Percentiles rank a stretch among this genome's conserved stretches.
phyloP scores from a whole-genome alignment of 2,329 filamentous ascomycete genomes.

The Thyridium curvatum region DNA sequence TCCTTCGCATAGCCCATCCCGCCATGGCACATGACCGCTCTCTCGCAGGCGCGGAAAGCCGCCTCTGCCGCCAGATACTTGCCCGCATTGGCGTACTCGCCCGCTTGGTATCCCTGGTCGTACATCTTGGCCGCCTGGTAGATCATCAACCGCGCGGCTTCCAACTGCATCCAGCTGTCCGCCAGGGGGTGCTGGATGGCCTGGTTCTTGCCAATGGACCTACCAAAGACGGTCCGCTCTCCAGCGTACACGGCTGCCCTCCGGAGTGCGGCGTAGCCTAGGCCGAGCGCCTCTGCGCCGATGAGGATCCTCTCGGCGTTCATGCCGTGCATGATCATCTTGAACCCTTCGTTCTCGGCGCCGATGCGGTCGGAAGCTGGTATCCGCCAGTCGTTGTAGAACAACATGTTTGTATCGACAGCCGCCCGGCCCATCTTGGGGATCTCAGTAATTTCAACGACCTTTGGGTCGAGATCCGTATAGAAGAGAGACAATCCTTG shows the following conservation, averaged over 20 bases:
- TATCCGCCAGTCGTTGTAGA: slow-evolving; percentile 70
- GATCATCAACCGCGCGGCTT: slow-evolving; percentile 54
- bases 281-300: slow-evolving; percentile 70
- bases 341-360: slow-evolving; percentile 66
- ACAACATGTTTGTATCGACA: slow-evolving; percentile 76
- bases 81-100: slow-evolving; percentile 57
- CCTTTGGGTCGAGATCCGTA: slow-evolving; percentile 59
- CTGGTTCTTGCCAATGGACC: slow-evolving; percentile 58
- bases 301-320: slow-evolving; percentile 68
- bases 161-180: slow-evolving; percentile 54
- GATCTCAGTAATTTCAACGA: slow-evolving; percentile 61
- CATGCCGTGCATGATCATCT: slow-evolving; percentile 69
- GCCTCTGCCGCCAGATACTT: slow-evolving; percentile 62
- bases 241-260: slow-evolving; percentile 57
- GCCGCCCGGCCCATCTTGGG: slow-evolving; percentile 79
- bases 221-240: slow-evolving; percentile 55
- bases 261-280: slow-evolving; percentile 63
- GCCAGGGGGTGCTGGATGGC: slow-evolving; percentile 56
- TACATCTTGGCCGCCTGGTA: slow-evolving; percentile 58
- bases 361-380: slow-evolving; percentile 59
- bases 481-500: slow-evolving; percentile 73
- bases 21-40: slow-evolving; percentile 47
- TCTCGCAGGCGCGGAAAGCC: slow-evolving; percentile 52
- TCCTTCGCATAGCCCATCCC: slow-evolving; percentile 57
- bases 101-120: slow-evolving; percentile 48